phyloP scores from a whole-genome alignment of 2,329 filamentous ascomycete genomes.

The Pyricularia sp. region DNA sequence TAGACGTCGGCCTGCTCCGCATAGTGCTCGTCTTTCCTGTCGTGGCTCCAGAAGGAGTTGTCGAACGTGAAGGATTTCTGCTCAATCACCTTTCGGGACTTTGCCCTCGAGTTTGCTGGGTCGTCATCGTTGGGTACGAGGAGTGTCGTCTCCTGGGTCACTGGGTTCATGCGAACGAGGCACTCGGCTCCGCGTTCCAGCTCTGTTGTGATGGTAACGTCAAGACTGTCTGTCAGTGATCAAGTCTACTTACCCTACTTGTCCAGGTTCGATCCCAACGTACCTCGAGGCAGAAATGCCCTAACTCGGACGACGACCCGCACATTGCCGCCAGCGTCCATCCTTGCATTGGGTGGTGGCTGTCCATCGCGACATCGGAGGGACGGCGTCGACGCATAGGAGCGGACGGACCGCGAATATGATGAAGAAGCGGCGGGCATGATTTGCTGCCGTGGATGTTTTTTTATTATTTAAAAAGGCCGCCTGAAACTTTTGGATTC shows the following conservation, averaged over 20 bases:
- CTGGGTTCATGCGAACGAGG: slow-evolving; percentile 84
- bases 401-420: slow-evolving; percentile 32
- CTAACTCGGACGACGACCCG: slow-evolving; percentile 74
- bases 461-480: too few relatives aligned
- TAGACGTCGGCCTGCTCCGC: slow-evolving; percentile 91
- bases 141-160: slow-evolving; percentile 76
- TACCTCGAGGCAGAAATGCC: slow-evolving; percentile 71
- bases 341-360: slow-evolving; percentile 44
- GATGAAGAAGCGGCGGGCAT: slow-evolving; percentile 5
- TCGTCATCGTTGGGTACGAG: slow-evolving; percentile 38
- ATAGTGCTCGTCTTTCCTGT: slow-evolving; percentile 71
- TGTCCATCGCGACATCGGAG: slow-evolving; percentile 63
- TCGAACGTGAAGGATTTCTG: slow-evolving; percentile 94
- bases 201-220: slow-evolving; percentile 45
- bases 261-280: slow-evolving; percentile 11
- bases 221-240: slow-evolving; percentile 6
- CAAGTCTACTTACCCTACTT: not conserved
- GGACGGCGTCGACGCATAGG: slow-evolving; percentile 70
- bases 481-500: not conserved
- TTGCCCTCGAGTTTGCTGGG: slow-evolving; percentile 45
- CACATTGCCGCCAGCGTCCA: slow-evolving; percentile 65
- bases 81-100: slow-evolving; percentile 66
- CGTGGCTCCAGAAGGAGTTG: slow-evolving; percentile 96
- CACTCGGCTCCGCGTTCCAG: slow-evolving; percentile 72
- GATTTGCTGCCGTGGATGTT: not conserved